Evolutionary conservation across 1,284 basidiomycete species (phyloP), one percentile per base, ranked within the genome.

Genomic region (Apiotrichum siamense): DNA sequence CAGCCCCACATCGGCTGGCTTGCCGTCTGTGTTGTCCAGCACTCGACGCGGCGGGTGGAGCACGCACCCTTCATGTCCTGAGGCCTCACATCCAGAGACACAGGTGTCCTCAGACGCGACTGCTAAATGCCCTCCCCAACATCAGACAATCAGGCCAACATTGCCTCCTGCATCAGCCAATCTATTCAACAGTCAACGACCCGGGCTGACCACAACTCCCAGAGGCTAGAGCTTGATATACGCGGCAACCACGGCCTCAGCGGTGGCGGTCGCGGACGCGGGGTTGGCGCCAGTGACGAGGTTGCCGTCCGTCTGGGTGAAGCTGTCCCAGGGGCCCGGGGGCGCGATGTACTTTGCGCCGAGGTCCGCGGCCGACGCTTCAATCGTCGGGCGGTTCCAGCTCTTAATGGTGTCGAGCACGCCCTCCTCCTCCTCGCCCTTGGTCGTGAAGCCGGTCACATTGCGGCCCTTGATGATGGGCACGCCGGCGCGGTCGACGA

Each of bases 241-340:
- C n/a, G 42, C 58, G 10, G 12, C 35, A 6, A 60, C 48, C 4
- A 25, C 55, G 2, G 50, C 55, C 53, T 60, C 37, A 25, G 55
- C 58, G 7, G 53, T 57, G 3, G 45, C 41, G 1, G 31, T 38
- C 9, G 58, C 58, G 3, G 29, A 38, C 10, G 50, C 53, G 9
- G 55, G 55, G 44, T 60, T 60, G 15, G 50, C 50, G 35, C 58
- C 58, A 2, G 55, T 60, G 20, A 60, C 58, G 32, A 60, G 13
- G 5, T 44, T 31, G 13, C 55, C 58, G 38, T 60, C 58, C 4
- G 49, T 51, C 38, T 49, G 31, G 27, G 50, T 50, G 24, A 57
- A 60, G 11, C 31, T 20, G 47, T 60, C 55, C 53, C 52, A 57
- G 3, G 53, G 52, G 3, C 50, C 50, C 0, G 52, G 40, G 7